A percentile compares a stretch with the other conserved stretches of the same genome.
Evolutionary conservation across 1,284 basidiomycete species (phyloP).

Genomic region (Nidula niveotomentosa): DNA sequence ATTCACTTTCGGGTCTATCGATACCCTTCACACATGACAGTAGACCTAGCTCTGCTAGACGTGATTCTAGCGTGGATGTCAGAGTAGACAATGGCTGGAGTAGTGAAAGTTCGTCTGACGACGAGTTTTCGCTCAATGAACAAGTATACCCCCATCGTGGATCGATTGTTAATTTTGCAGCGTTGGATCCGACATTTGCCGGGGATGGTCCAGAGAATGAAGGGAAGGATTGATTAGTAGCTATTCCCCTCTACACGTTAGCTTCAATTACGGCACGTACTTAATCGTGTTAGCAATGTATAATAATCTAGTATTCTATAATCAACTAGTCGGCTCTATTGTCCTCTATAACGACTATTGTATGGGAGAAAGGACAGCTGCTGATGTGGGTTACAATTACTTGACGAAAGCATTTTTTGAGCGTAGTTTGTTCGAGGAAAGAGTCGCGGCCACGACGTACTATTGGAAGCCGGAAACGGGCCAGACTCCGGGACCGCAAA

Average conservation of each 20-base stretch:
- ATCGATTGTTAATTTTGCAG: neutral
- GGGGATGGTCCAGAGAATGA: neutral
- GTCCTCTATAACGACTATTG: no score
- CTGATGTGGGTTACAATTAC: no score
- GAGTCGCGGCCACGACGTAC: no score
- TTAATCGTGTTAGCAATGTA: neutral
- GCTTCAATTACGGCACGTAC: neutral
- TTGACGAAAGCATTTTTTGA: no score
- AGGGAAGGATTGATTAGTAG: neutral
- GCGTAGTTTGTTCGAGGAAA: no score
- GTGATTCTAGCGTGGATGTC: conserved; percentile 24
- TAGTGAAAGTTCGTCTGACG: conserved; percentile 67
- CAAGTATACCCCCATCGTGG: conserved; percentile 6
- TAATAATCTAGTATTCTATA: neutral
- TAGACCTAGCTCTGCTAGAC: conserved; percentile 20
- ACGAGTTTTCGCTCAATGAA: conserved; percentile 32
- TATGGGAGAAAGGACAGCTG: no score
- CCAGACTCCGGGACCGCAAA: no score
- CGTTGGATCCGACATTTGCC: neutral
- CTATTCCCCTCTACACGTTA: no score
- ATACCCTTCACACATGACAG: conserved; percentile 42
- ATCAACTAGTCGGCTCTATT: no score
- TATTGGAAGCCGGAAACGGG: no score
- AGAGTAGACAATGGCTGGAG: conserved; percentile 49
- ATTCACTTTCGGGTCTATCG: conserved; percentile 49